Evolutionary conservation across 73 alveolate species (phyloP).

Genomic region (Paramecium octaurelia): DNA sequence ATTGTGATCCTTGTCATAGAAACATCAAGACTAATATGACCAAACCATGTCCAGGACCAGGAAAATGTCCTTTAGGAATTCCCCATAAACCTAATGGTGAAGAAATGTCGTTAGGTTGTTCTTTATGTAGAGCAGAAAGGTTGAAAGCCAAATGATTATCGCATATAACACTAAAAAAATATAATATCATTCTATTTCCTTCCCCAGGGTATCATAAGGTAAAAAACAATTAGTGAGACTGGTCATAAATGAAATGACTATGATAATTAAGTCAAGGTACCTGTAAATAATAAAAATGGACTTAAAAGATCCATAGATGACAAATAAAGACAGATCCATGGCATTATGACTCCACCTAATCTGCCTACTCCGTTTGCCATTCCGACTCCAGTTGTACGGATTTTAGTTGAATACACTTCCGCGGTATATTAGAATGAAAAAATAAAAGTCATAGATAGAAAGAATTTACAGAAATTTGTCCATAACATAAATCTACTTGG

Average conservation of each 20-base stretch:
- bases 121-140: conserved; percentile 60
- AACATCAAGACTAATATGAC: conserved; percentile 45
- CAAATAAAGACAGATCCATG: conserved; percentile 43
- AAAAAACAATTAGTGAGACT: conserved; percentile 4
- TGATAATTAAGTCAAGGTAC: not conserved
- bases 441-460: conserved; percentile 44
- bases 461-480: conserved; percentile 54
- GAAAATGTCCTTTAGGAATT: conserved; percentile 57
- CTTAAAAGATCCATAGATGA: conserved; percentile 8
- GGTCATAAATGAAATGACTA: conserved; percentile 18
- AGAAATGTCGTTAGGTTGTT: conserved; percentile 59
- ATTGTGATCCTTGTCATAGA: conserved; percentile 89
- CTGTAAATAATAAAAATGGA: conserved; percentile 53
- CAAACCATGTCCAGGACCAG: conserved; percentile 57
- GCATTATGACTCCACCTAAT: conserved; percentile 59
- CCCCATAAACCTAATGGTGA: conserved; percentile 63
- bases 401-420: conserved; percentile 56
- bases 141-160: not conserved
- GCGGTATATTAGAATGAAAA: conserved; percentile 44
- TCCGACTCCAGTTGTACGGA: conserved; percentile 58
- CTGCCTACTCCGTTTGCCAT: conserved; percentile 55
- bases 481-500: conserved; percentile 50
- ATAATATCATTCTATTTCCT: conserved; percentile 36
- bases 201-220: conserved; percentile 56
- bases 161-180: not conserved